phyloP scores from a whole-genome alignment of 305 asterid species.

The Rubia balearica region DNA sequence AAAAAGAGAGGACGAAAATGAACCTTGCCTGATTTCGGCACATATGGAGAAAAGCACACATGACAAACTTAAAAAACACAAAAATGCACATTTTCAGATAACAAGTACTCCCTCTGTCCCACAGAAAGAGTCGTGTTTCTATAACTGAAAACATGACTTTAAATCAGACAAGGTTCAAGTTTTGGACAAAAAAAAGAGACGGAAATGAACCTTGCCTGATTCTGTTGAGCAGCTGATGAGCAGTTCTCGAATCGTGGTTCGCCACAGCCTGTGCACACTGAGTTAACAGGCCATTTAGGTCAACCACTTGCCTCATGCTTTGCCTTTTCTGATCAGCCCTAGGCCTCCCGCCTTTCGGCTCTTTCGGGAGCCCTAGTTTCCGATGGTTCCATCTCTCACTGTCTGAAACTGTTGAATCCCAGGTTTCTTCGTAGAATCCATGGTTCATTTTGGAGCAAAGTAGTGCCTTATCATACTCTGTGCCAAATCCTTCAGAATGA shows the following conservation, averaged over 20 bases:
- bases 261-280: slow-evolving; percentile 29
- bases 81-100: too few species aligned
- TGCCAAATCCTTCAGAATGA: slow-evolving; percentile 5
- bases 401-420: slow-evolving; percentile 3
- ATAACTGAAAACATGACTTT: background rate
- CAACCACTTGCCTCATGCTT: slow-evolving; percentile 23
- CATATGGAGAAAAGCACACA: too few species aligned
- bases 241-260: slow-evolving; percentile 12
- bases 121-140: background rate
- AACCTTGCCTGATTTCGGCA: too few species aligned
- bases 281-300: slow-evolving; percentile 21
- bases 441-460: slow-evolving; percentile 16
- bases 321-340: slow-evolving; percentile 12
- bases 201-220: slow-evolving; percentile 17
- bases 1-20: too few species aligned
- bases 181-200: background rate
- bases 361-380: background rate
- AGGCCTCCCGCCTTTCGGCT: slow-evolving; percentile 30
- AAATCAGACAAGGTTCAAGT: background rate
- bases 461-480: slow-evolving; percentile 21
- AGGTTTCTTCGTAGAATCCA: background rate
- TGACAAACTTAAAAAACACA: too few species aligned
- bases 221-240: slow-evolving; percentile 16
- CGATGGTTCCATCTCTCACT: background rate
- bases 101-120: too few species aligned